A percentile compares a stretch with the other conserved stretches of the same genome.
phyloP scores from a whole-genome alignment of 2,329 filamentous ascomycete species.

The Chrysoporthe cubensis region DNA sequence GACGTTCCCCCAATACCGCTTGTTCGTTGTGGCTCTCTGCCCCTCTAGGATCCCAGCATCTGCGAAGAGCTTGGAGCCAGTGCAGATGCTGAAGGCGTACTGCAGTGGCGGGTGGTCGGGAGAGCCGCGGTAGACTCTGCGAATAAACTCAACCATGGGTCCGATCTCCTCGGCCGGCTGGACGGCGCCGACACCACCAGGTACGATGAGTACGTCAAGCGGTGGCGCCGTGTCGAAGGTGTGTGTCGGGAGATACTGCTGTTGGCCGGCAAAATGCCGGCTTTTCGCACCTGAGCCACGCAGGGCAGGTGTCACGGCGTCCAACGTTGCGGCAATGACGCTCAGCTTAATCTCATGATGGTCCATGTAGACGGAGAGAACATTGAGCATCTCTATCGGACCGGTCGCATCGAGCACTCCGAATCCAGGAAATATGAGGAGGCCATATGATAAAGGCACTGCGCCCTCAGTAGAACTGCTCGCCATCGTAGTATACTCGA shows the following conservation, averaged over 20 bases:
- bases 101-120: slow-evolving; percentile 39
- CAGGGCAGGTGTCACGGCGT: slow-evolving; percentile 46
- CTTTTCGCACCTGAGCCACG: slow-evolving; percentile 35
- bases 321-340: slow-evolving; percentile 46
- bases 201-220: slow-evolving; percentile 69
- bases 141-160: slow-evolving; percentile 44
- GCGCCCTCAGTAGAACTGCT: background rate
- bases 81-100: slow-evolving; percentile 61
- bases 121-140: slow-evolving; percentile 34
- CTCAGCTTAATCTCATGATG: slow-evolving; percentile 43
- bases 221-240: slow-evolving; percentile 58
- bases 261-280: slow-evolving; percentile 42
- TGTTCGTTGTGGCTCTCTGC: slow-evolving; percentile 61
- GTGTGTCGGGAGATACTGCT: slow-evolving; percentile 44
- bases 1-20: slow-evolving; percentile 49
- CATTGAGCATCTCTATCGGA: background rate
- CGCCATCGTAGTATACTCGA: background rate
- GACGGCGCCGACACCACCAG: slow-evolving; percentile 61
- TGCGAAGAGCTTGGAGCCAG: slow-evolving; percentile 56
- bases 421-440: background rate
- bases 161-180: slow-evolving; percentile 39
- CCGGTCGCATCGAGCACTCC: background rate
- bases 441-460: background rate
- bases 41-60: slow-evolving; percentile 57
- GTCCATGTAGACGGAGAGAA: background rate